Percentiles rank a stretch among this genome's conserved stretches.
phyloP scores from a whole-genome alignment of 176 grass and related monocot species.

The Puccinellia tenuiflora region DNA sequence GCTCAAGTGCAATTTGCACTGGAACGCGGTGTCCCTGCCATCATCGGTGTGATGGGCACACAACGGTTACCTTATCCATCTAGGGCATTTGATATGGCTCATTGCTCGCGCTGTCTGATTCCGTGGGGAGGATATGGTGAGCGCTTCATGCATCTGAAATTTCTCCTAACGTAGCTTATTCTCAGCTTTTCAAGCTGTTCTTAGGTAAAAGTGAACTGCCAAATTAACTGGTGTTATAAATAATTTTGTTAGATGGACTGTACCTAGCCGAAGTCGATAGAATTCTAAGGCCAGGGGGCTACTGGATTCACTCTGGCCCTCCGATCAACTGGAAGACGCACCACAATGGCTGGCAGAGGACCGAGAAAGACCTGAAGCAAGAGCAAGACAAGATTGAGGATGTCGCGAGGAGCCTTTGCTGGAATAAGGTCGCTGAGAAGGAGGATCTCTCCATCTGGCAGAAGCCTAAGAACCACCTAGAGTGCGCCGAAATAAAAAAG shows the following conservation, averaged over 20 bases:
- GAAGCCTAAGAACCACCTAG: constrained; percentile 87
- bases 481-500: constrained; percentile 53
- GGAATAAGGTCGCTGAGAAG: constrained; percentile 83
- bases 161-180: background rate
- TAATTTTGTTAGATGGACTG: constrained; percentile 61
- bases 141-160: constrained; percentile 8
- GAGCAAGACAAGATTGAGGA: constrained; percentile 91
- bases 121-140: constrained; percentile 72
- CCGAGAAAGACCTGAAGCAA: constrained; percentile 69
- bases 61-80: constrained; percentile 82
- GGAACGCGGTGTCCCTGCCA: constrained; percentile 91
- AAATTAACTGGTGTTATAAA: background rate
- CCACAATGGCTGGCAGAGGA: constrained; percentile 72
- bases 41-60: constrained; percentile 85
- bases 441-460: constrained; percentile 83
- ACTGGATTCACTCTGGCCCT: constrained; percentile 86
- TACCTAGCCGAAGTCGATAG: constrained; percentile 87
- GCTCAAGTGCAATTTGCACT: constrained; percentile 95
- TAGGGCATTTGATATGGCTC: constrained; percentile 95
- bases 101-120: constrained; percentile 90
- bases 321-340: constrained; percentile 92
- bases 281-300: constrained; percentile 89
- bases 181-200: background rate
- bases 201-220: background rate
- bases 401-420: constrained; percentile 68